Conservation (phyloP, 2,329 filamentous ascomycete genomes). For the Xylaria sp. region DNA sequence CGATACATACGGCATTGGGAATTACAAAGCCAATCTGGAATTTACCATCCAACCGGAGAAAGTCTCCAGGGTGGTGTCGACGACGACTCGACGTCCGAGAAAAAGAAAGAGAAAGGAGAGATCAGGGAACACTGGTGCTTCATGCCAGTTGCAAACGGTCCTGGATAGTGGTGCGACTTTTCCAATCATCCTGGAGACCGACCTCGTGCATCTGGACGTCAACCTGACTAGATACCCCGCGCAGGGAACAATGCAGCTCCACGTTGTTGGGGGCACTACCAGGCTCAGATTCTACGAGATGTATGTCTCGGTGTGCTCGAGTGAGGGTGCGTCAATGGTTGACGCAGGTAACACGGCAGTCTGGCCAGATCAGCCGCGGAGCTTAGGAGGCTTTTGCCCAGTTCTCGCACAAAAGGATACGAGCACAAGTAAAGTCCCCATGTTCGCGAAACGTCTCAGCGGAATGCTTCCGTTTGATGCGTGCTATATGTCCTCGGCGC, state of each 20-base stretch:
- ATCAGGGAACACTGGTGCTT: conserved; percentile 20
- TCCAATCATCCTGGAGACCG: conserved; percentile 34
- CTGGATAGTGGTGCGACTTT: conserved; percentile 42
- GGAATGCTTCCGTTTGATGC: conserved; percentile 40
- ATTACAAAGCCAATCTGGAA: conserved; percentile 19
- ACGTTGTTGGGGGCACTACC: conserved; percentile 19
- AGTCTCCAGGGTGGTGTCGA: neutral
- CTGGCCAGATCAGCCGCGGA: conserved; percentile 24
- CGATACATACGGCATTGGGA: conserved; percentile 25
- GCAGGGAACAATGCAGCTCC: conserved; percentile 28
- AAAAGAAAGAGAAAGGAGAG: neutral
- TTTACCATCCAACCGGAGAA: conserved; percentile 3
- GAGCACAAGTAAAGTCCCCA: neutral
- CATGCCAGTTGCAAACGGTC: conserved; percentile 31
- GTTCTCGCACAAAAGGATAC: conserved; percentile 24
- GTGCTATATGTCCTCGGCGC: conserved; percentile 39
- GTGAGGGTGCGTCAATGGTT: conserved; percentile 25
- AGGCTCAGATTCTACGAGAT: conserved; percentile 34
- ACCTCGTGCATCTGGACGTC: conserved; percentile 35
- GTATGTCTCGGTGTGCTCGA: conserved; percentile 30
- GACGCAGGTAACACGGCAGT: conserved; percentile 25
- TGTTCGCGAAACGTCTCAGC: conserved; percentile 33
- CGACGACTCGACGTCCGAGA: neutral
- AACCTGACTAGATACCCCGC: conserved; percentile 33
- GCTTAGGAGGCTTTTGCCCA: conserved; percentile 28